Conservation (phyloP, 2,329 filamentous ascomycete species). For the Diplocarpon mali region DNA sequence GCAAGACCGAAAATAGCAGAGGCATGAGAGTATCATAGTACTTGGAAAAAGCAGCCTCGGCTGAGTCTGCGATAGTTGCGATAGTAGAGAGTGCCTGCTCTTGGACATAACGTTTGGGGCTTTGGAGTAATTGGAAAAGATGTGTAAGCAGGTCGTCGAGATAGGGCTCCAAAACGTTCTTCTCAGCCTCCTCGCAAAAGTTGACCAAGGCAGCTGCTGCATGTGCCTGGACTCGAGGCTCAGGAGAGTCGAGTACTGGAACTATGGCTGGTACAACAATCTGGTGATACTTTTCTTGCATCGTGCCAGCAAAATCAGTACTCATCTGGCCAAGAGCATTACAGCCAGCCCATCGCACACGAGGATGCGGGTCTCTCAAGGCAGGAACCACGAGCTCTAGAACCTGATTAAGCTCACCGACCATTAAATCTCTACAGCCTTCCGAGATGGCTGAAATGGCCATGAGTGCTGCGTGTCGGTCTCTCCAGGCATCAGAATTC, state of each 20-base stretch:
- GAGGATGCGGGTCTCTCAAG: slow-evolving; percentile 78
- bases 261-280: slow-evolving; percentile 83
- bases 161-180: slow-evolving; percentile 82
- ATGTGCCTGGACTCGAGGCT: slow-evolving; percentile 91
- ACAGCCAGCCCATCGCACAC: slow-evolving; percentile 94
- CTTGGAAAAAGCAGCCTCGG: slow-evolving; percentile 85
- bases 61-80: slow-evolving; percentile 96
- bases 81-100: slow-evolving; percentile 97
- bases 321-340: slow-evolving; percentile 99
- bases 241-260: slow-evolving; percentile 77
- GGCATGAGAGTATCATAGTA: slow-evolving; percentile 98
- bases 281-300: slow-evolving; percentile 93
- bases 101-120: slow-evolving; percentile 90
- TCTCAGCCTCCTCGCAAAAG: slow-evolving; percentile 97
- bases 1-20: slow-evolving; percentile 77
- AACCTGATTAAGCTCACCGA: slow-evolving; percentile 87
- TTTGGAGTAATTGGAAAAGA: slow-evolving; percentile 78
- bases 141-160: slow-evolving; percentile 78
- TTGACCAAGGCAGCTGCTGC: slow-evolving; percentile 97
- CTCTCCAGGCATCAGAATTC: slow-evolving; percentile 86
- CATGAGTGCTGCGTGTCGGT: slow-evolving; percentile 94
- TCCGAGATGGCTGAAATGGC: slow-evolving; percentile 98
- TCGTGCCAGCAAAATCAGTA: slow-evolving; percentile 94
- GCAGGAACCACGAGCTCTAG: slow-evolving; percentile 90
- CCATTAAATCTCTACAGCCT: slow-evolving; percentile 91